phyloP scores from a whole-genome alignment of 106 monocot genomes.

The Amphibolis antarctica region DNA sequence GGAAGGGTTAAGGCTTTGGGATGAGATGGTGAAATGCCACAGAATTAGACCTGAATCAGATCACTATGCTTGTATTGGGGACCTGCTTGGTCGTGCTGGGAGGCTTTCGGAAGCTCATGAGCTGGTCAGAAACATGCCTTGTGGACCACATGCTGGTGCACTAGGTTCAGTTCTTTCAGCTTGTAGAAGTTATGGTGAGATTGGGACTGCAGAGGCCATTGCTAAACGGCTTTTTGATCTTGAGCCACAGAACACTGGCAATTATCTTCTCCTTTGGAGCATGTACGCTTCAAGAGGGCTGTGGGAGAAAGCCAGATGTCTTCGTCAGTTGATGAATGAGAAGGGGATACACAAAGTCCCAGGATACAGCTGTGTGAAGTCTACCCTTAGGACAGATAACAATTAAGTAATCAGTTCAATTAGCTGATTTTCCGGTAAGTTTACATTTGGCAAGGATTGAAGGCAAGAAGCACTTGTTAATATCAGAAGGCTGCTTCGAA shows the following conservation, averaged over 20 bases:
- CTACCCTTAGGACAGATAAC: too few species aligned
- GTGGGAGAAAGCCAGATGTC: conserved; percentile 9
- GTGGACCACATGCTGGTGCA: conserved; percentile 9
- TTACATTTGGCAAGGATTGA: too few species aligned
- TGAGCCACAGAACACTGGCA: conserved; percentile 24
- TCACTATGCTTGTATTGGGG: conserved; percentile 20
- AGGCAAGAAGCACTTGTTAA: too few species aligned
- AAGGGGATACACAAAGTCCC: conserved; percentile 12
- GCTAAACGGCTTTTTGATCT: conserved; percentile 15
- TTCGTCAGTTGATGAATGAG: conserved; percentile 2
- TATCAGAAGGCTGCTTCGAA: too few species aligned
- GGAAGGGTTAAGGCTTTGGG: conserved; percentile 14
- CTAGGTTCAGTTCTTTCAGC: conserved; percentile 21
- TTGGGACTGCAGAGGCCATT: conserved; percentile 15
- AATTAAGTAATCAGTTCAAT: too few species aligned
- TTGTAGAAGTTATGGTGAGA: conserved; percentile 13
- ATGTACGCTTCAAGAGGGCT: conserved; percentile 13
- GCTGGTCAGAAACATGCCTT: conserved; percentile 7
- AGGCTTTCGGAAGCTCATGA: conserved; percentile 15
- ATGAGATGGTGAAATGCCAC: conserved; percentile 6
- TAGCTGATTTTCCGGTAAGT: too few species aligned
- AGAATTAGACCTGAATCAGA: conserved; percentile 8
- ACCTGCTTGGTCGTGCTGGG: conserved; percentile 26
- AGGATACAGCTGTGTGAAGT: conserved; percentile 5
- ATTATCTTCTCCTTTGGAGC: conserved; percentile 23